A percentile compares a stretch with the other conserved stretches of the same genome.
Conservation (phyloP, 495 filamentous ascomycete species). For the Hyaloscypha finlandica region DNA sequence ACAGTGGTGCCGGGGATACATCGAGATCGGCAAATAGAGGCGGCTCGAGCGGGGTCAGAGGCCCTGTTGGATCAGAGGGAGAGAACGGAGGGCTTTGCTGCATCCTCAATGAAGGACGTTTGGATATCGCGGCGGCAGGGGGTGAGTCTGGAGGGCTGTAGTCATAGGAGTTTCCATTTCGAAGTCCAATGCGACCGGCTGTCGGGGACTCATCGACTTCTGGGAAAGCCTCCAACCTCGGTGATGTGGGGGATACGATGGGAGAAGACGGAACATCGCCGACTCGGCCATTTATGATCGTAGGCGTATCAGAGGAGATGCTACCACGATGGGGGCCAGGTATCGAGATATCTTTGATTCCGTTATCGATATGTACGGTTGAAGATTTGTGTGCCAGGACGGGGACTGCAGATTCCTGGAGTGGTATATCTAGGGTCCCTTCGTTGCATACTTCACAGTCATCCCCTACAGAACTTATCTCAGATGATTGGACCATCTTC, state of each 20-base stretch:
- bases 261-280: conserved; percentile 17
- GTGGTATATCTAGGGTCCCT: background rate
- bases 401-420: background rate
- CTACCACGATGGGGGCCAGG: conserved; percentile 33
- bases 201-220: conserved; percentile 27
- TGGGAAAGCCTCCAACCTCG: conserved; percentile 5
- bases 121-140: conserved; percentile 19
- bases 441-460: conserved; percentile 4
- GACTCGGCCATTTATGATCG: conserved; percentile 32
- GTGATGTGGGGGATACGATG: conserved; percentile 6
- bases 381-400: conserved; percentile 11
- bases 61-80: background rate
- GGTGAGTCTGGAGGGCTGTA: conserved; percentile 47
- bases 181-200: conserved; percentile 10
- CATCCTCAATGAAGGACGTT: conserved; percentile 3
- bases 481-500: background rate
- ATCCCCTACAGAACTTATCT: background rate
- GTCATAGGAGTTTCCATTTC: conserved; percentile 29
- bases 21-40: conserved; percentile 27
- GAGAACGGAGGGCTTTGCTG: conserved; percentile 14
- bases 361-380: conserved; percentile 3
- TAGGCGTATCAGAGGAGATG: conserved; percentile 42
- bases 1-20: conserved; percentile 29
- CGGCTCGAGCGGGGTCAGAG: conserved; percentile 21
- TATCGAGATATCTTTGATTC: conserved; percentile 12